Evolutionary conservation across 2,329 filamentous ascomycete genomes (phyloP).

Genomic region (Monascus ruber): DNA sequence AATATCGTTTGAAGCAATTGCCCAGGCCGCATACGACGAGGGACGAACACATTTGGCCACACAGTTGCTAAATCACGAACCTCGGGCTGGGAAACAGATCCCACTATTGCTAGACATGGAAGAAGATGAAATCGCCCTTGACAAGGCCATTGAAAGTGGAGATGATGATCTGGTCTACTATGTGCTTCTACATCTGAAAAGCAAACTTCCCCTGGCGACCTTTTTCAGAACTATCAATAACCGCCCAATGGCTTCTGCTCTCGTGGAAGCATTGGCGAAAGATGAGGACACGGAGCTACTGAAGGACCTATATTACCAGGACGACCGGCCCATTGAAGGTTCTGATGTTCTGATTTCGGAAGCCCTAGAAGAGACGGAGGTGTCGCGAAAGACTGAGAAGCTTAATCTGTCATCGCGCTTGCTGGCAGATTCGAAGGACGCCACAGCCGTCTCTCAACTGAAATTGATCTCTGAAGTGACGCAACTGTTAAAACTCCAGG

Average conservation of each 20-base stretch:
- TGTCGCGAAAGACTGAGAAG: constrained; percentile 67
- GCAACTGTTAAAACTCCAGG: constrained; percentile 72
- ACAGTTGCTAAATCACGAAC: constrained; percentile 83
- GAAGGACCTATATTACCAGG: constrained; percentile 95
- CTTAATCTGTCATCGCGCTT: constrained; percentile 76
- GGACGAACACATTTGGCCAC: constrained; percentile 81
- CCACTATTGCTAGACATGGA: constrained; percentile 89
- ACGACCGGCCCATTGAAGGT: constrained; percentile 80
- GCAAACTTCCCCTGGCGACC: constrained; percentile 75
- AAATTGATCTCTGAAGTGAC: constrained; percentile 68
- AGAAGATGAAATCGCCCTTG: constrained; percentile 84
- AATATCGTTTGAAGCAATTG: constrained; percentile 92
- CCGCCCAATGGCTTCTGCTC: constrained; percentile 71
- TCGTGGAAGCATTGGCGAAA: constrained; percentile 74
- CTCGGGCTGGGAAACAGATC: constrained; percentile 89
- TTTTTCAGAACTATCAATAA: constrained; percentile 90
- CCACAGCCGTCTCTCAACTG: constrained; percentile 53
- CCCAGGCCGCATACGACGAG: constrained; percentile 85
- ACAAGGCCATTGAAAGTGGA: constrained; percentile 92
- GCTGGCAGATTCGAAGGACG: constrained; percentile 72
- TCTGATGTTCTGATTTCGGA: constrained; percentile 79
- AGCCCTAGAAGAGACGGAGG: constrained; percentile 61
- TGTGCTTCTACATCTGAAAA: constrained; percentile 77
- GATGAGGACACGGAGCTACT: constrained; percentile 71
- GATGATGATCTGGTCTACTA: constrained; percentile 89